Base-by-base conservation (phyloP, 2,329 filamentous ascomycete genomes). In the Fusarium fujikuroi region DNA sequence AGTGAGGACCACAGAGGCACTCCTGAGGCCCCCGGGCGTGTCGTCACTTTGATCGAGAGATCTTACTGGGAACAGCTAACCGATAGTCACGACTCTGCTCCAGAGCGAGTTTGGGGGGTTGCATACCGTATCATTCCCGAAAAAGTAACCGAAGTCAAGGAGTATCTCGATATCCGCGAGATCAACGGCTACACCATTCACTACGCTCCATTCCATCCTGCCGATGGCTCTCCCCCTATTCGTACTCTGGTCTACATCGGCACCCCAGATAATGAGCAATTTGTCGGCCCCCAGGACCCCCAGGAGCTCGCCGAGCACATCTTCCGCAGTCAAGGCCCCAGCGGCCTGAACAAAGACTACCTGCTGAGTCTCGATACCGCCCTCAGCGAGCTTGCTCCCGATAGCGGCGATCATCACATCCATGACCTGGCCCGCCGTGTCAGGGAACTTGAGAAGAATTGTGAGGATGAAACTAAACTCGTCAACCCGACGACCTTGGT, bases 171-270 rank as follows among this genome's bases (percentile, higher is more conserved):
- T 82, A 95, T 98, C 74, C 92, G 96, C 50, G 96, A 99, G 83
- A 97, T 98, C 80, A 97, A 98, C 84, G 96, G 96, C 32, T 99
- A 99, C 83, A 93, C 92, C 60, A 97, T 97, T 75, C 95, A 98
- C 83, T 94, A 95, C 82, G 94, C 95, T 34, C 90, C 92, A 1
- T 98, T 98, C 81, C 87, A 95, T 77, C 77, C 82, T n/a, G 80
- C 82, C 46, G 81, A 85, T 71, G 79, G 79, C 32, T 78, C 80
- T 19, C 63, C 79, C 8, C 75, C 82, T 25, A 87, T 90, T 76
- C 82, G 80, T 60, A 87, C 88, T 66, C 89, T 98, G 71, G 94
- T 97, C 4, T 99, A 99, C 82, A 98, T 99, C 79, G 96, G 96
- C 28, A 93, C 97, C 5, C 96, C 96, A 0, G 90, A 92, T 50